Base-by-base conservation (phyloP, 176 grass and related monocot genomes). In the Secale cereale region DNA sequence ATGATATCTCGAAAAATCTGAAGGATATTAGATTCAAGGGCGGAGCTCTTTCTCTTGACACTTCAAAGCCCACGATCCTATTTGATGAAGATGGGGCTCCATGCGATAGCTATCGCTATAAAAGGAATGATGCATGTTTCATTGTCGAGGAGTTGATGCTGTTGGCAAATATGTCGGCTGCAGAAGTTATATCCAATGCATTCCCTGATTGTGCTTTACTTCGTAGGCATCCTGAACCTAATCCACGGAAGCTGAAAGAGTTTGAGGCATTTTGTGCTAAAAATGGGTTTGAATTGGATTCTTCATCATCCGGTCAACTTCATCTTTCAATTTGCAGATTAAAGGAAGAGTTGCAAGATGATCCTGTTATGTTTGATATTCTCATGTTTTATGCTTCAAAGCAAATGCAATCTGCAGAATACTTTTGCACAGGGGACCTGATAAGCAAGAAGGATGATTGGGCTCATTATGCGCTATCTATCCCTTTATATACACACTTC, bases 61-160 rank as follows among this genome's bases (percentile, higher is more conserved):
- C 65, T 77, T 77, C 89, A 61, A 98, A 95, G 86, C 91, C 95
- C 88, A 85, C 78, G 57, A 89, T 98, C 80, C 80, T 95, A 62
- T 94, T 98, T 86, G 97, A 98, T 82, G 93, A 98, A 68, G 83
- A 78, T 86, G 97, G 93, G 6, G 81, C 78, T 82, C 93, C 91
- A 77, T 91, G 79, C 78, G 93, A 98, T 75, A 94, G 91, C 70
- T 92, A 73, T 89, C 86, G 78, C 54, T 57, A 86, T 86, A 74
- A 84, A 61, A 91, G 88, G 74, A 94, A 89, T 40, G 84, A 94
- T 80, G 86, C 93, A 59, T 94, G 91, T 81, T 98, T 83, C 63
- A 86, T 95, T 81, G 84, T 95, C 79, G 97, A 98, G 80, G 97
- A 98, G 84, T 87, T 98, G 39, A 98, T 98, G 97, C 68, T 98